Percentiles rank a stretch among this genome's conserved stretches.
These are phyloP conservation scores for Dothiorella sarmentorum DNA, from an alignment of 2,329 filamentous ascomycete species.

Conservation along the genomic window DNA sequence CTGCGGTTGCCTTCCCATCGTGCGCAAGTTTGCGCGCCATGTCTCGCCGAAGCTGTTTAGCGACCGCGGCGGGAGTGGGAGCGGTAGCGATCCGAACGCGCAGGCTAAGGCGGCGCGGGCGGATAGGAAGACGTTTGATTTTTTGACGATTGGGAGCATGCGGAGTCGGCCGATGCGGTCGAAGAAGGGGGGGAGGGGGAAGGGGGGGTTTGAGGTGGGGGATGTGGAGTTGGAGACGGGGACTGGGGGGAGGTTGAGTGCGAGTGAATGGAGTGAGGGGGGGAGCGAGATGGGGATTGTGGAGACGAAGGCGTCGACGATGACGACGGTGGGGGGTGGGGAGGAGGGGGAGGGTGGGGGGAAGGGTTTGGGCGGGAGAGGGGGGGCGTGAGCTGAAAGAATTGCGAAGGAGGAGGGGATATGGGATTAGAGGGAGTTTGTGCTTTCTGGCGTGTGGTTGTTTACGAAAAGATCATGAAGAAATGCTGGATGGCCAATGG, in stretches of 20 bases:
- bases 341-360: no score
- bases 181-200: not conserved
- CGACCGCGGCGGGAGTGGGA: not conserved
- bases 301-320: constrained; percentile 1
- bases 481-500: no score
- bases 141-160: constrained; percentile 8
- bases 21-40: constrained; percentile 41
- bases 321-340: no score
- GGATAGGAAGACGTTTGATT: not conserved
- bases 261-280: not conserved
- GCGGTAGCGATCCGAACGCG: not conserved
- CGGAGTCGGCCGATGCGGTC: not conserved
- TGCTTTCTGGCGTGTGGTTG: no score
- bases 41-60: constrained; percentile 28
- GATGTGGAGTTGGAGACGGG: not conserved
- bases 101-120: not conserved
- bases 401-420: no score
- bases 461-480: no score
- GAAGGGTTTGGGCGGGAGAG: no score
- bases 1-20: constrained; percentile 41
- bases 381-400: no score
- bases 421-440: no score
- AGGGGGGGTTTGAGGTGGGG: not conserved
- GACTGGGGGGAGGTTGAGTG: not conserved
- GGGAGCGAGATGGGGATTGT: constrained; percentile 5